These are phyloP conservation scores for Aegilops tauschii DNA, from an alignment of 176 grass and related monocot genomes.

Conservation along the genomic window DNA sequence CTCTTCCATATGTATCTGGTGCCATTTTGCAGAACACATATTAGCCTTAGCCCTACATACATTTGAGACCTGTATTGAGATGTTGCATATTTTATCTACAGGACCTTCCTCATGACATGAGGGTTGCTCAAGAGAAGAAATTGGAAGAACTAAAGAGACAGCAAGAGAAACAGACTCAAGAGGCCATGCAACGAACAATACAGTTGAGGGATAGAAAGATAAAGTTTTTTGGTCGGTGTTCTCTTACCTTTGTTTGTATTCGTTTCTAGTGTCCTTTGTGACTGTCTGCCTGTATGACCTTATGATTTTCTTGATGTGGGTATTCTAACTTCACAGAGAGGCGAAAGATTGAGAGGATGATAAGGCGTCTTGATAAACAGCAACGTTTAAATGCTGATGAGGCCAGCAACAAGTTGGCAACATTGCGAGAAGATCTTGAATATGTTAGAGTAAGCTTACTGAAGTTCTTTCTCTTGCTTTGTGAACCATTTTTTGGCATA, in stretches of 20 bases:
- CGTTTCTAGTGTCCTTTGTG: neutral
- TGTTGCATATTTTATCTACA: constrained; percentile 37
- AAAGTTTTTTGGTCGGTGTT: constrained; percentile 78
- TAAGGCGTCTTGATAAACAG: constrained; percentile 94
- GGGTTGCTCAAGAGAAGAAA: constrained; percentile 86
- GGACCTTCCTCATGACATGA: constrained; percentile 87
- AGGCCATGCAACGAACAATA: constrained; percentile 63
- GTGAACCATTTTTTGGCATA: constrained; percentile 14
- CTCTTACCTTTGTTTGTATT: neutral
- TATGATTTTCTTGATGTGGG: constrained; percentile 10
- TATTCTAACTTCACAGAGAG: constrained; percentile 72
- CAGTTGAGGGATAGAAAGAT: constrained; percentile 93
- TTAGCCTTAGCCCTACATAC: neutral
- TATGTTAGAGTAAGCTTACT: constrained; percentile 79
- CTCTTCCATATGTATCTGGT: constrained; percentile 1
- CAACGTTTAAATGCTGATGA: constrained; percentile 70
- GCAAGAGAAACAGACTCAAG: constrained; percentile 75
- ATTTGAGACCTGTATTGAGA: neutral
- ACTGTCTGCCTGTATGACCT: constrained; percentile 15
- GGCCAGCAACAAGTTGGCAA: constrained; percentile 59
- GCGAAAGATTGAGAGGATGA: constrained; percentile 93
- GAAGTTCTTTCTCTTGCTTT: constrained; percentile 2
- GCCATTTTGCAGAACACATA: neutral
- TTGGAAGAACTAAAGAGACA: constrained; percentile 90
- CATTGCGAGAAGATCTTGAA: constrained; percentile 88